Base-by-base conservation (phyloP, 441 rosid species). In the Aleurites moluccanus region DNA sequence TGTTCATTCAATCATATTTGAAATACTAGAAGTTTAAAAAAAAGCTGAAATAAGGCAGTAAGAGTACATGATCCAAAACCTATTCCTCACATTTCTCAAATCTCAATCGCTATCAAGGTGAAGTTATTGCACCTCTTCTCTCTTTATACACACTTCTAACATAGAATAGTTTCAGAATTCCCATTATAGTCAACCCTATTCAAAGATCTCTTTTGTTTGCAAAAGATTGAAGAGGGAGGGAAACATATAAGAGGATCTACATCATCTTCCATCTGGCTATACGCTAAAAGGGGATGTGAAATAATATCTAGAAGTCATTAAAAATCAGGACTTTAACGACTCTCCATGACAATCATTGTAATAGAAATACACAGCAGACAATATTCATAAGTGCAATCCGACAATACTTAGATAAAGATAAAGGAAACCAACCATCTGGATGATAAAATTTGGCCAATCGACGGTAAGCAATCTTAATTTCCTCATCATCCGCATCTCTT, bases 391-490 rank as follows among this genome's bases (percentile, higher is more conserved):
- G 50, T 38, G 18, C 33, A 4, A 53, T 18, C 4, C 3, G 20
- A 30, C 28, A 28, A 61, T 28, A 40, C 8, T 3, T 28, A 10
- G 47, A 62, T 5, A 64, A 73, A 52, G 69, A 35, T 7, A 15
- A 28, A 64, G 35, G 61, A 65, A 70, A 80, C 83, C 70, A 84
- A 92, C 99, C 98, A 86, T 95, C 99, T 0, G 99, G 99, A 78
- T 95, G 99, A 80, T 89, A 95, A 78, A 80, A 93, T 69, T 95
- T 95, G 72, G 98, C 99, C 86, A 93, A 83, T 67, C 97, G 84
- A 81, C 98, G 86, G 66, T 91, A 95, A 3, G 98, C 97, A 52
- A 88, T 64, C 84, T 95, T 95, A 71, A 95, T 89, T 83, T 90
- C 86, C 68, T 90, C 97, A 35, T 89, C 98, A 72, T 86, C 96